Percentiles rank a stretch among this genome's conserved stretches.
Conservation (phyloP, 805 yeast species). For the Monosporozyma servazzii region DNA sequence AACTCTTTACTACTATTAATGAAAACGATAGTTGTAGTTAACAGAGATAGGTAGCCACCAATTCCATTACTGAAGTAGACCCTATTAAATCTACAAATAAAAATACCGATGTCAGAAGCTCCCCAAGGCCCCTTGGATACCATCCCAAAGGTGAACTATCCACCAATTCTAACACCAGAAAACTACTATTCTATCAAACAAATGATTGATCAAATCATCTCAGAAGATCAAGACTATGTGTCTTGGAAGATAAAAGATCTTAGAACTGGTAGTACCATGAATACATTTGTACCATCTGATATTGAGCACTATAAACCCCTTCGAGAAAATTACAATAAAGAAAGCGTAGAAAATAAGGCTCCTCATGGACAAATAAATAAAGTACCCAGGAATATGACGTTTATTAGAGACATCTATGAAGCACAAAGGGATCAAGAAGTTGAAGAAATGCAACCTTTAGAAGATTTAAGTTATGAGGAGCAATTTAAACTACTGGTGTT, state of each 20-base stretch:
- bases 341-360: not conserved
- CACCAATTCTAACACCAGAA: conserved; percentile 21
- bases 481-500: conserved; percentile 55
- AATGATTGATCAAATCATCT: conserved; percentile 27
- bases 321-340: not conserved
- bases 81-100: not conserved
- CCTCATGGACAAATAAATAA: conserved; percentile 11
- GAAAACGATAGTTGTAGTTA: not conserved
- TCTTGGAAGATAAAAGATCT: conserved; percentile 25
- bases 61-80: not conserved
- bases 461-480: conserved; percentile 43
- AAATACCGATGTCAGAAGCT: conserved; percentile 13
- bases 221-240: conserved; percentile 30
- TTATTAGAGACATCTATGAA: conserved; percentile 23
- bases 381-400: conserved; percentile 20
- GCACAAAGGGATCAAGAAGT: conserved; percentile 3
- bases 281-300: conserved; percentile 9
- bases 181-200: conserved; percentile 26
- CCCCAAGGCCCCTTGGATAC: conserved; percentile 27
- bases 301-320: not conserved
- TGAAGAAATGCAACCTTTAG: conserved; percentile 11
- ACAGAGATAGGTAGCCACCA: not conserved
- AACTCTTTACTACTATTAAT: not conserved
- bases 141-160: conserved; percentile 24
- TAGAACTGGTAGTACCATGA: conserved; percentile 29